Evolutionary conservation across 2,329 filamentous ascomycete genomes (phyloP), one percentile per base, ranked within the genome.

Genomic region (Endocalyx cinctus): DNA sequence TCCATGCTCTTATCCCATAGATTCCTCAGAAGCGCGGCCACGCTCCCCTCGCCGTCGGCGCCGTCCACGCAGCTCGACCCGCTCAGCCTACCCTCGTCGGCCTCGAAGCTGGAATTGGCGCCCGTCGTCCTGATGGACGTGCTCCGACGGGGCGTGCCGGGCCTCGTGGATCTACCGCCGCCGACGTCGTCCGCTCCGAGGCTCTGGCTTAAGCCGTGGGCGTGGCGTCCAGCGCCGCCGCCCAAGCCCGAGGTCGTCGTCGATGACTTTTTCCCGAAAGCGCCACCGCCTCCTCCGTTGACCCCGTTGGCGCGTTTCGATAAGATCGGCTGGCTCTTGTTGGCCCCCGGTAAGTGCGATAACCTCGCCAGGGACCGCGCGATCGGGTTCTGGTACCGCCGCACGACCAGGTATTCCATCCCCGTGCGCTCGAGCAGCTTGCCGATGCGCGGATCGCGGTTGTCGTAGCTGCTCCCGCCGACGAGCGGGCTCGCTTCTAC

Each of bases 371-470:
- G 60, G 1, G 79, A 81, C 28, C 81, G 72, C 5, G 73, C 76
- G 13, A 87, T 69, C 0, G 83, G 81, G 46, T 85, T 84, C 49
- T 84, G 79, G 51, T 82, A 82, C 27, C 83, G 69, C 34, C 82
- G 72, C 20, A 87, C 79, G 7, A 85, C 82, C n/a, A 80, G 69
- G 54, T 86, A 87, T 51, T 87, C 82, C 58, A 83, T 74, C 12
- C 78, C 79, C 1, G 82, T 83, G 29, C 79, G 72, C 53, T 86
- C 82, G 34, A 86, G 70, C 30, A 82, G 70, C 52, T 77, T 74
- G 47, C 72, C 67, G 17, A 84, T 69, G 5, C 81, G 70, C 2
- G 79, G 79, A 48, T 85, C 80, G 12, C 72, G 62, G 29, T 69
- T 67, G 37, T 79, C 76, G 39, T 74, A 77, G n/a, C 67, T 69